Evolutionary conservation across 2,329 filamentous ascomycete species (phyloP), one percentile per base, ranked within the genome.

Genomic region (Golovinomyces cichoracearum): DNA sequence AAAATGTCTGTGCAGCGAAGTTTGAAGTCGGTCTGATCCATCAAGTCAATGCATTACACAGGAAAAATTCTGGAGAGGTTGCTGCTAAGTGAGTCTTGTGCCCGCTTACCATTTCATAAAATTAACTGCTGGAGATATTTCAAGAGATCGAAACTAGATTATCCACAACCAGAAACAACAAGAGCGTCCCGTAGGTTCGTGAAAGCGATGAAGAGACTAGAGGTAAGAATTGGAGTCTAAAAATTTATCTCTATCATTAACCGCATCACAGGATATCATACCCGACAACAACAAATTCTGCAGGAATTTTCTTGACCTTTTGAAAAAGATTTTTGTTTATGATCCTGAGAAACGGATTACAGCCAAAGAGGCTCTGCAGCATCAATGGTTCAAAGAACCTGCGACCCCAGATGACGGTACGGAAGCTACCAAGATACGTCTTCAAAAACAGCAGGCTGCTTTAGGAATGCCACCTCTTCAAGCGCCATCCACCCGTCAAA

Each of bases 151-250:
- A 74, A 70, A 58, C 66, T 81, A 19, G 76, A 80, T 54, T 81
- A 80, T 53, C 77, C 77, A 2, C 71, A 69, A 2, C 55, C 64
- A 1, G 76, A 80, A 12, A 80, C 77, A 0, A 76, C 73, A 0
- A 66, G 76, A 49, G 74, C 76, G 3, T 80, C 76, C 0, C 67
- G 70, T 52, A 66, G 74, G 56, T 81, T 80, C 57, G 77, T 81
- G 12, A 76, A 76, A 60, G 76, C 74, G n/a, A 81, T 81, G 77
- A 80, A 80, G 61, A 68, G 68, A 49, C 63, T 81, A 25, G 66
- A 71, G 51, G 76, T 80, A 64, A 54, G 72, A 63, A 5, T 13
- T 21, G 13, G 17, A 40, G 25, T 12, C 21, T 19, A n/a, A n/a
- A 9, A 12, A 33, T 13, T 33, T 23, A 15, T 19, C 27, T 27